Percentiles rank a stretch among this genome's conserved stretches.
Conservation (phyloP, 495 filamentous ascomycete species). For the Recurvomyces mirabilis region DNA sequence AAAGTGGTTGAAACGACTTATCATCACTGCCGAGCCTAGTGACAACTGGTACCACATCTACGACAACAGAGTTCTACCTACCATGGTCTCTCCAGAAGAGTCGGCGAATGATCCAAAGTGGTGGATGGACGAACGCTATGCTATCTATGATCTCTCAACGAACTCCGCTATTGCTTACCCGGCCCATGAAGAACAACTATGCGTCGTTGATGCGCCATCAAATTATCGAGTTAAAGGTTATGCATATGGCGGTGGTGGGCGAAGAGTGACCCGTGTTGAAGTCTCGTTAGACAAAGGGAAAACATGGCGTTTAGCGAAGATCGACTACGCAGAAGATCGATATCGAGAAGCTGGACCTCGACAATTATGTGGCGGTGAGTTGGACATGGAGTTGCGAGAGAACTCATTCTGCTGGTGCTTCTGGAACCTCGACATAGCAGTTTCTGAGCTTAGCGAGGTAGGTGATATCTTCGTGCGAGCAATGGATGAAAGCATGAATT, state of each 20-base stretch:
- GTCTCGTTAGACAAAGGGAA: constrained; percentile 75
- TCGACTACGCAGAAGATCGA: constrained; percentile 77
- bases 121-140: constrained; percentile 89
- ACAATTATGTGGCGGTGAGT: constrained; percentile 59
- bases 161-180: constrained; percentile 80
- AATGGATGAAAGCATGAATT: constrained; percentile 84
- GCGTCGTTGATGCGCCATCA: constrained; percentile 37
- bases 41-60: constrained; percentile 97
- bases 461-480: constrained; percentile 72
- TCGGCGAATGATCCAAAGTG: constrained; percentile 60
- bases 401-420: constrained; percentile 88
- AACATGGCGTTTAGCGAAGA: constrained; percentile 69
- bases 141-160: constrained; percentile 85
- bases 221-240: constrained; percentile 67
- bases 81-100: constrained; percentile 76
- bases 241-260: constrained; percentile 84
- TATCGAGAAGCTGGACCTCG: constrained; percentile 62
- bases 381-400: constrained; percentile 79
- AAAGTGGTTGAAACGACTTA: constrained; percentile 84
- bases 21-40: constrained; percentile 66
- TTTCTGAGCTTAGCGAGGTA: constrained; percentile 49
- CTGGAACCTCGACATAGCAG: constrained; percentile 65
- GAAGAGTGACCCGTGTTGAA: constrained; percentile 72
- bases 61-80: constrained; percentile 86
- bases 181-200: constrained; percentile 63